Percentiles rank a stretch among this genome's conserved stretches.
Conservation (phyloP, 768 basidiomycete species). For the Dendrothele bispora region DNA sequence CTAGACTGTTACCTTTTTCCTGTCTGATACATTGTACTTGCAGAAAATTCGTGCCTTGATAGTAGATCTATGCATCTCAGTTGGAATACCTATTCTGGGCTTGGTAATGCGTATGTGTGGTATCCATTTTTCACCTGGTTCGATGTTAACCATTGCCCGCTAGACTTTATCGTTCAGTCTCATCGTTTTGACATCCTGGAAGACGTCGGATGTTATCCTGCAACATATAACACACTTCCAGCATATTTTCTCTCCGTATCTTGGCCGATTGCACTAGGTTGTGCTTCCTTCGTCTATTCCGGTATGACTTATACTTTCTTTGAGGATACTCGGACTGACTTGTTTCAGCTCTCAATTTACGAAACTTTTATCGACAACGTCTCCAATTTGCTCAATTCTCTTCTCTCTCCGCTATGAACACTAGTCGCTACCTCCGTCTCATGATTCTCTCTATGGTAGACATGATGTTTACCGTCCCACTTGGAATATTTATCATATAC, state of each 20-base stretch:
- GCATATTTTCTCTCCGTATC: conserved; percentile 24
- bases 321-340: neutral
- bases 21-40: conserved; percentile 23
- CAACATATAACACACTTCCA: conserved; percentile 25
- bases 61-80: conserved; percentile 36
- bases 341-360: neutral
- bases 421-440: conserved; percentile 45
- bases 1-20: neutral
- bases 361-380: conserved; percentile 2
- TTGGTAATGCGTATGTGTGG: conserved; percentile 34
- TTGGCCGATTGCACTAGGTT: conserved; percentile 32
- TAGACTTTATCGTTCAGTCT: conserved; percentile 35
- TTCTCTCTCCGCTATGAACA: conserved; percentile 23
- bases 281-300: conserved; percentile 30
- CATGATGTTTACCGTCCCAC: conserved; percentile 38
- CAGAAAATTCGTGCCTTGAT: conserved; percentile 33
- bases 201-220: conserved; percentile 36
- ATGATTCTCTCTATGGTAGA: conserved; percentile 47
- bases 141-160: too few species aligned
- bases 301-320: conserved; percentile 18
- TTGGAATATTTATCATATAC: conserved; percentile 34
- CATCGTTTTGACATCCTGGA: conserved; percentile 37
- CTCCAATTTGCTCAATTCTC: conserved; percentile 4
- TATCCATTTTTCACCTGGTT: too few species aligned
- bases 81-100: conserved; percentile 36